phyloP scores from a whole-genome alignment of 2,329 filamentous ascomycete genomes.

The Pezicula carpinea region DNA sequence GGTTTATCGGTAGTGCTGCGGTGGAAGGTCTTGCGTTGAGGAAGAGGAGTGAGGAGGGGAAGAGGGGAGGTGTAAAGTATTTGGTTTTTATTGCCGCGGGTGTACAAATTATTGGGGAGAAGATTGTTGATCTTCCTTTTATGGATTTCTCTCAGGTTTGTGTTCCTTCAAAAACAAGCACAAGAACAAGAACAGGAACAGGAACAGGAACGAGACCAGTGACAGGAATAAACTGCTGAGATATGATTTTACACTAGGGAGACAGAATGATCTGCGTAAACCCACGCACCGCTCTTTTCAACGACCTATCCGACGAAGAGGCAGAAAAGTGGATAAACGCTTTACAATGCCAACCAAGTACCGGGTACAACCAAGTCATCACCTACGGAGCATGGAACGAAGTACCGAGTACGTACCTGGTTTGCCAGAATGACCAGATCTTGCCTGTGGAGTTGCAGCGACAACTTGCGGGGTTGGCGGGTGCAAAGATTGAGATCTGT shows the following conservation, averaged over 20 bases:
- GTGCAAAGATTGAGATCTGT: background rate
- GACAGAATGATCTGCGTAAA: background rate
- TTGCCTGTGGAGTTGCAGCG: background rate
- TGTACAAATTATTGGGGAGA: constrained; percentile 11
- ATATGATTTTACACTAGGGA: too few species aligned
- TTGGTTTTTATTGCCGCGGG: constrained; percentile 19
- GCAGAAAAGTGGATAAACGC: background rate
- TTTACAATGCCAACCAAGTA: background rate
- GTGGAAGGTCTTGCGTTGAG: constrained; percentile 14
- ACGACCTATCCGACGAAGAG: background rate
- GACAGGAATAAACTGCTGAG: too few species aligned
- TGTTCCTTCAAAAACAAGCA: too few species aligned
- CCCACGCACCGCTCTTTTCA: background rate
- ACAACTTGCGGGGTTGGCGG: background rate
- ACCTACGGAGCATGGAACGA: background rate
- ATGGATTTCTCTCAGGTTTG: constrained; percentile 13
- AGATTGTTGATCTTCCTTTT: constrained; percentile 14
- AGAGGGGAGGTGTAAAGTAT: constrained; percentile 18
- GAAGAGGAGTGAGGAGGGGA: constrained; percentile 1
- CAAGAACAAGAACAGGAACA: too few species aligned
- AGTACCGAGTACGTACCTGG: background rate
- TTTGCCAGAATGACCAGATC: background rate
- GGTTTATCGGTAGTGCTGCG: constrained; percentile 17
- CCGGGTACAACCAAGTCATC: background rate
- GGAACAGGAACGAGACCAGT: too few species aligned